A percentile compares a stretch with the other conserved stretches of the same genome.
Conservation (phyloP, 306 rosid species). For the Malus asiatica region DNA sequence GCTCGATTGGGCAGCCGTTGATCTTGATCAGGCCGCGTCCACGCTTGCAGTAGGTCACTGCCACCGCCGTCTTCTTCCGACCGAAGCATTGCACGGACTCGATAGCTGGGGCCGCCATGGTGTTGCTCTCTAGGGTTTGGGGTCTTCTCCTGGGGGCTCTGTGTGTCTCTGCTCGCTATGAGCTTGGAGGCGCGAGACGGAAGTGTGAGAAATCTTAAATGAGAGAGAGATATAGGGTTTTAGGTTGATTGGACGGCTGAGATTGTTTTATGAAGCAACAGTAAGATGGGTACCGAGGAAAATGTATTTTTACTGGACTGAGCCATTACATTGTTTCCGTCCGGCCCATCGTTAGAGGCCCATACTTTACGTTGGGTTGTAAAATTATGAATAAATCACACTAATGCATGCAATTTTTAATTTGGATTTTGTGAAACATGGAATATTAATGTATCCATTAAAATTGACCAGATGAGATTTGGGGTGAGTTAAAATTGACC, state of each 20-base stretch:
- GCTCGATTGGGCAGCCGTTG: slow-evolving; percentile 50
- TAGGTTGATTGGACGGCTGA: not conserved
- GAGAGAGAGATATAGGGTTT: not conserved
- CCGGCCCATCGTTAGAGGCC: not conserved
- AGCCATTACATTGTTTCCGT: not conserved
- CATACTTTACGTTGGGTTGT: not conserved
- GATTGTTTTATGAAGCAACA: not conserved
- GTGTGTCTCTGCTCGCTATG: not conserved
- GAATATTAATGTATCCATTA: too few species aligned
- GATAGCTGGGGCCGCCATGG: slow-evolving; percentile 22
- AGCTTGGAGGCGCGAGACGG: not conserved
- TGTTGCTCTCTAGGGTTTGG: not conserved
- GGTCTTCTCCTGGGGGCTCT: not conserved
- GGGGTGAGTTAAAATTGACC: too few species aligned
- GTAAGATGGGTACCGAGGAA: not conserved
- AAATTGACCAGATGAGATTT: too few species aligned
- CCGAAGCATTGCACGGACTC: slow-evolving; percentile 51
- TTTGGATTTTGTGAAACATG: too few species aligned
- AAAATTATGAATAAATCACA: not conserved
- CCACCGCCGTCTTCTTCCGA: slow-evolving; percentile 50
- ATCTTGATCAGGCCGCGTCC: slow-evolving; percentile 48
- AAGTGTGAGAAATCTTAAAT: not conserved
- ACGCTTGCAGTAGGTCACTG: slow-evolving; percentile 47
- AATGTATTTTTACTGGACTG: not conserved
- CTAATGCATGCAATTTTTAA: too few species aligned